Base-by-base conservation (phyloP, 106 monocot genomes). In the Chionographis japonica region DNA sequence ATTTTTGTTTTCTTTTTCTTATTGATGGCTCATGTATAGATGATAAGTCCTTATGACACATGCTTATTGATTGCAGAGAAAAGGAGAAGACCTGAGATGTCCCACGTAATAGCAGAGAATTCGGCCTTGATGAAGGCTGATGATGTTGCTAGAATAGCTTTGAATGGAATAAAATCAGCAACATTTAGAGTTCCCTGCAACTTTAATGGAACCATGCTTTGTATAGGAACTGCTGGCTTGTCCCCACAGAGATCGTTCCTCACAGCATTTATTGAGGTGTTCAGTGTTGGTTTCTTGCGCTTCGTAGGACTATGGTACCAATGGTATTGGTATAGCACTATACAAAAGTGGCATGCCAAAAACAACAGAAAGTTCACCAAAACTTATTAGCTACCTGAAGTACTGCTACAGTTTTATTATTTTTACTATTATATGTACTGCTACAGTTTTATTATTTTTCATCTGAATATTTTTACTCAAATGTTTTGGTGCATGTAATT, bases 231-330 rank as follows among this genome's bases (percentile, higher is more conserved):
- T 42, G 75, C 70, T 60, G 92, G 92, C 56, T 61, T 93, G 52
- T 88, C 92, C 49, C 92, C 92, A 11, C 92, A 93, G 61, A 73
- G 85, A n/a, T 93, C 92, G 9, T 75, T 53, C 38, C 7, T 88
- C 41, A 60, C 60, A 42, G 92, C 92, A 63, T 74, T 86, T 51
- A 8, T 73, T 16, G 92, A 93, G 77, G 72, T 93, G 15, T 4
- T 80, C 62, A 50, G 65, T 56, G 78, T 78, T 71, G 88, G 92
- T 37, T 67, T 88, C 58, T 83, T 86, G 85, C 88, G 92, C 60
- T 83, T 93, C 15, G 3, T 86, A 14, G 88, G 53, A 8, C 39
- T 93, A 17, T 76, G 63, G 37, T 83, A 80, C 74, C 83, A 81
- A 37, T 79, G 75, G 85, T 79, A 74, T 40, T 93, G 88, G 92